Evolutionary conservation across 176 grass and related monocot genomes (phyloP).

Genomic region (Oryza meyeriana): DNA sequence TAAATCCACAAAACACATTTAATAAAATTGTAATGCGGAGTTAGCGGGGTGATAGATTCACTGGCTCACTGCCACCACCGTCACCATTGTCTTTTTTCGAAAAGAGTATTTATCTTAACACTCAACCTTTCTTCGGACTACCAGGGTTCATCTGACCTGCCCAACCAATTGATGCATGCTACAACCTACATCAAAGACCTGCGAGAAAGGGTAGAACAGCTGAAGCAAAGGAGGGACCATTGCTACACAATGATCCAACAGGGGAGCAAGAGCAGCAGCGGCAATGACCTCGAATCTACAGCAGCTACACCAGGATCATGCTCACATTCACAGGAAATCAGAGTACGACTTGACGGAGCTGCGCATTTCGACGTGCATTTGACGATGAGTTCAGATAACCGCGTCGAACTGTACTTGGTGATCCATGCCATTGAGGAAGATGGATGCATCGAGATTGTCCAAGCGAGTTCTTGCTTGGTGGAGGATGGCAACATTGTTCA

Average conservation of each 20-base stretch:
- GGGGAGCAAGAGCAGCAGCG: not conserved
- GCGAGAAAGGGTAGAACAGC: slow-evolving; percentile 27
- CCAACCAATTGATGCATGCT: not conserved
- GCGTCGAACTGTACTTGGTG: not conserved
- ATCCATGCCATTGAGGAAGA: not conserved
- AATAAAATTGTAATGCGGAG: too few species aligned
- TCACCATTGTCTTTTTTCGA: too few species aligned
- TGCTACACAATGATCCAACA: not conserved
- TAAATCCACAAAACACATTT: too few species aligned
- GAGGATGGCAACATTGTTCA: not conserved
- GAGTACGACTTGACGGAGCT: not conserved
- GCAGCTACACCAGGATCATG: not conserved
- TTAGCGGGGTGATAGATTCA: too few species aligned
- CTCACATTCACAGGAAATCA: not conserved
- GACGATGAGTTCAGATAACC: not conserved
- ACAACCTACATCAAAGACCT: slow-evolving; percentile 28
- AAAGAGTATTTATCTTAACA: not conserved
- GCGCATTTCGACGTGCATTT: slow-evolving; percentile 20
- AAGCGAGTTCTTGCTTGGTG: slow-evolving; percentile 1
- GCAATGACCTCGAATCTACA: not conserved
- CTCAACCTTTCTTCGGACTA: not conserved
- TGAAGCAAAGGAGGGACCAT: slow-evolving; percentile 32
- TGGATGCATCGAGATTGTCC: not conserved
- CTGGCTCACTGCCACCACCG: too few species aligned
- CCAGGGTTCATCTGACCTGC: slow-evolving; percentile 13